phyloP scores from a whole-genome alignment of 139 green algal species.

The Spirogloea muscicola region DNA sequence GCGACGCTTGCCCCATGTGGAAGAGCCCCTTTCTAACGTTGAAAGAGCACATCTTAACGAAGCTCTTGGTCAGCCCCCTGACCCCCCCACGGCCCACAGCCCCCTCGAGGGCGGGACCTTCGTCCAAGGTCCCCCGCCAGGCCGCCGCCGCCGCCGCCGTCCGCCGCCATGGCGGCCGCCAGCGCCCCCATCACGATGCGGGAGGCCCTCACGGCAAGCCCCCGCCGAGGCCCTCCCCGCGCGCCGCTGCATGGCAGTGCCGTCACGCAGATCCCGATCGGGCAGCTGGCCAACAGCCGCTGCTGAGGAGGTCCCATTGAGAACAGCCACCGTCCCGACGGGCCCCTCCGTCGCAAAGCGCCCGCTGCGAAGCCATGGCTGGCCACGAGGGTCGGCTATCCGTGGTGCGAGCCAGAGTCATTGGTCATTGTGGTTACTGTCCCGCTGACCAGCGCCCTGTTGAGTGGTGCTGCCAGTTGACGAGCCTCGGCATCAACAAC shows the following conservation, averaged over 20 bases:
- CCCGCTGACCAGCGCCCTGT: not conserved
- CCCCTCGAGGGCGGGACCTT: no score
- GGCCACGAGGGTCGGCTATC: not conserved
- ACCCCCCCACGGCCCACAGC: no score
- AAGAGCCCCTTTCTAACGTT: no score
- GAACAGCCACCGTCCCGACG: not conserved
- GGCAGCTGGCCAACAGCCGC: not conserved
- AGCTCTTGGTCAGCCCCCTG: no score
- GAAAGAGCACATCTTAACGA: no score
- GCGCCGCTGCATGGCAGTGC: not conserved
- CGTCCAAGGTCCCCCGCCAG: no score
- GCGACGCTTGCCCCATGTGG: no score
- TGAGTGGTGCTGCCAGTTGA: constrained; percentile 65
- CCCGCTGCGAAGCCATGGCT: not conserved
- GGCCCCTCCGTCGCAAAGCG: not conserved
- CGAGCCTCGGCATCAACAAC: constrained; percentile 77
- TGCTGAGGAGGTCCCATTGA: not conserved
- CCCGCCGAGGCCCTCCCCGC: not conserved
- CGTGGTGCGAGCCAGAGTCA: constrained; percentile 6
- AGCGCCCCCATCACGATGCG: constrained; percentile 50
- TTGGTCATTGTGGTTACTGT: not conserved
- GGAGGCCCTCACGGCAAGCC: constrained; percentile 45
- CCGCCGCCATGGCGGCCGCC: constrained; percentile 40
- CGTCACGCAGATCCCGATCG: not conserved
- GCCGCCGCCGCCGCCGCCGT: no score